A percentile compares a stretch with the other conserved stretches of the same genome.
Evolutionary conservation across 768 basidiomycete genomes (phyloP).

Genomic region (Cystobasidium ongulense): DNA sequence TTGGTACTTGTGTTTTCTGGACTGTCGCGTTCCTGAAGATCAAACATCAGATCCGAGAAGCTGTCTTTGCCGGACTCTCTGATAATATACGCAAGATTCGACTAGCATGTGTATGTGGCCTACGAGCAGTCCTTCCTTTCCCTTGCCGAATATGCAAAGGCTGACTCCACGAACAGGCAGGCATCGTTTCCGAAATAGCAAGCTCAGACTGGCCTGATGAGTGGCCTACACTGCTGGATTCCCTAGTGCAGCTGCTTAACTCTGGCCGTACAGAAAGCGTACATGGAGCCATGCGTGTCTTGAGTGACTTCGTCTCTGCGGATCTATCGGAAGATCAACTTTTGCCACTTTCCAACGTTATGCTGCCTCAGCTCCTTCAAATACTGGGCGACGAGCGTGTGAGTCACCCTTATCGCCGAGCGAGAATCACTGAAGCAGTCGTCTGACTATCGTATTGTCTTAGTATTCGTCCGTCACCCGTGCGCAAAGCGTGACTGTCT

Average conservation of each 20-base stretch:
- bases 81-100: constrained; percentile 81
- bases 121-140: neutral
- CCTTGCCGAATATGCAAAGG: neutral
- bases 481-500: constrained; percentile 74
- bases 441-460: constrained; percentile 47
- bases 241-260: constrained; percentile 67
- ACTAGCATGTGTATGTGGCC: constrained; percentile 60
- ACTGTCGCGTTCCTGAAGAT: constrained; percentile 50
- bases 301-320: constrained; percentile 86
- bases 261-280: constrained; percentile 65
- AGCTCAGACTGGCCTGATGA: constrained; percentile 94
- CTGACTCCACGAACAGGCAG: constrained; percentile 54
- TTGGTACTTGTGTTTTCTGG: neutral
- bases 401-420: neutral
- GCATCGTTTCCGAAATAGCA: constrained; percentile 76
- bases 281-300: constrained; percentile 92
- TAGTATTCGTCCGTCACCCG: constrained; percentile 61
- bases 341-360: constrained; percentile 75
- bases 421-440: constrained; percentile 43
- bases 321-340: constrained; percentile 93
- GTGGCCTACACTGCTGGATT: constrained; percentile 74
- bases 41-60: constrained; percentile 67
- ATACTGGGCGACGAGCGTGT: constrained; percentile 61
- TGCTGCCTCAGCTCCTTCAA: constrained; percentile 72
- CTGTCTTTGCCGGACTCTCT: constrained; percentile 72